These are phyloP conservation scores for Starmerella bacillaris DNA, from an alignment of 805 yeast genomes.

Conservation along the genomic window DNA sequence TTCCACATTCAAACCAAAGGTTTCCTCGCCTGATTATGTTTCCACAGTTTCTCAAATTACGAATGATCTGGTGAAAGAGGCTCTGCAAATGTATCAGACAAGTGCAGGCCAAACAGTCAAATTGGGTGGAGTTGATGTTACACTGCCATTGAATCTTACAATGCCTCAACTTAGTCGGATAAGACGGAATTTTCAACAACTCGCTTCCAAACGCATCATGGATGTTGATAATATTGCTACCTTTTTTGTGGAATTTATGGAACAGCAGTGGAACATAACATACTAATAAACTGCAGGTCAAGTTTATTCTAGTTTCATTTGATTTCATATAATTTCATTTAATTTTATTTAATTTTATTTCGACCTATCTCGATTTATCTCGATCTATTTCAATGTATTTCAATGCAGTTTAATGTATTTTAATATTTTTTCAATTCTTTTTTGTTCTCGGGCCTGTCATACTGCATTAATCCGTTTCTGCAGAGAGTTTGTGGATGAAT, in stretches of 20 bases:
- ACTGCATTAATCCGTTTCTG: too few species aligned
- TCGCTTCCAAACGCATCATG: slow-evolving; percentile 63
- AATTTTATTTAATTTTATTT: too few species aligned
- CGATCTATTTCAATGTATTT: too few species aligned
- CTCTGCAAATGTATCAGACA: slow-evolving; percentile 46
- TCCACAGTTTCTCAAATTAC: slow-evolving; percentile 64
- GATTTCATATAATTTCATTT: too few species aligned
- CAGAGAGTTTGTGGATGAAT: too few species aligned
- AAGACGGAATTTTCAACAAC: slow-evolving; percentile 61
- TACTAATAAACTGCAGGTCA: too few species aligned
- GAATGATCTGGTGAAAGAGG: slow-evolving; percentile 40
- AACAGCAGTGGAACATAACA: slow-evolving; percentile 34
- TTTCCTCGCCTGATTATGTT: slow-evolving; percentile 54
- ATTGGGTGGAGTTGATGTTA: slow-evolving; percentile 30
- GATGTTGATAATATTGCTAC: slow-evolving; percentile 51
- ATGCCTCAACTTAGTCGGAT: slow-evolving; percentile 68
- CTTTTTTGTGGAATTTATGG: slow-evolving; percentile 62
- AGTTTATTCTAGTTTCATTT: too few species aligned
- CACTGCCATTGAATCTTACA: slow-evolving; percentile 48
- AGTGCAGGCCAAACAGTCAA: slow-evolving; percentile 21
- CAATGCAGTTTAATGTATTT: too few species aligned
- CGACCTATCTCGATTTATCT: too few species aligned
- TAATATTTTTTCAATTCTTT: too few species aligned
- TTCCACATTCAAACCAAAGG: slow-evolving; percentile 69
- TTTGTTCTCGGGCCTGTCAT: too few species aligned